phyloP scores from a whole-genome alignment of 2,329 filamentous ascomycete species.

The Aspergillus tubingensis region DNA sequence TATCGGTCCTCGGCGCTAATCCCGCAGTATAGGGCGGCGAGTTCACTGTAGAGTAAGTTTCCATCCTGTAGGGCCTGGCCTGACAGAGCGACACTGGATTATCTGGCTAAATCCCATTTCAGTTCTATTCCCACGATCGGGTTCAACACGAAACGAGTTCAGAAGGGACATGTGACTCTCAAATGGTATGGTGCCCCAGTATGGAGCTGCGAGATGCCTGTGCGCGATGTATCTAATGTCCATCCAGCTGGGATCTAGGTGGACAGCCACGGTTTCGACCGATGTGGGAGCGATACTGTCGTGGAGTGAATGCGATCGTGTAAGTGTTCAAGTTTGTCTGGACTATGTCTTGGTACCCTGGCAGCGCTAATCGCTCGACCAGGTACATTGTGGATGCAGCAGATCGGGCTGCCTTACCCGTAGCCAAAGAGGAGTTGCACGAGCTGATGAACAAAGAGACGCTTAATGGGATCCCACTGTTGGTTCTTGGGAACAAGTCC shows the following conservation, averaged over 20 bases:
- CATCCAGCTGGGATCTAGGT: slow-evolving; percentile 82
- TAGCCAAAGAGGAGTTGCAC: slow-evolving; percentile 91
- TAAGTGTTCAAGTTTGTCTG: slow-evolving; percentile 42
- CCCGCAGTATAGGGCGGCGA: slow-evolving; percentile 74
- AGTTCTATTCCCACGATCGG: slow-evolving; percentile 98
- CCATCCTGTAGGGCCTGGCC: slow-evolving; percentile 13
- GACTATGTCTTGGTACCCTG: background rate
- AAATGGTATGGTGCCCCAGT: slow-evolving; percentile 68
- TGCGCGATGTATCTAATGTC: slow-evolving; percentile 22
- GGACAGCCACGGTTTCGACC: slow-evolving; percentile 94
- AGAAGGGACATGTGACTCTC: slow-evolving; percentile 95
- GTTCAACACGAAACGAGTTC: slow-evolving; percentile 98
- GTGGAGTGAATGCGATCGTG: slow-evolving; percentile 95
- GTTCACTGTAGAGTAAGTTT: slow-evolving; percentile 94
- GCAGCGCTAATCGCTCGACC: slow-evolving; percentile 17
- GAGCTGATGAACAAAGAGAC: slow-evolving; percentile 80
- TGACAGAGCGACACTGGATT: slow-evolving; percentile 3
- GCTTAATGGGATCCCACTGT: slow-evolving; percentile 83
- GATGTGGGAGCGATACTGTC: slow-evolving; percentile 99
- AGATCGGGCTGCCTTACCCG: slow-evolving; percentile 75
- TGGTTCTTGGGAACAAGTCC: slow-evolving; percentile 96
- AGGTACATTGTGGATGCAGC: slow-evolving; percentile 96
- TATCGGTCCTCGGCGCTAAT: slow-evolving; percentile 22
- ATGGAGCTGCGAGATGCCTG: background rate
- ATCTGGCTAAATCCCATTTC: slow-evolving; percentile 32